These are phyloP conservation scores for Citrullus amarus DNA, from an alignment of 306 rosid genomes.

Conservation along the genomic window DNA sequence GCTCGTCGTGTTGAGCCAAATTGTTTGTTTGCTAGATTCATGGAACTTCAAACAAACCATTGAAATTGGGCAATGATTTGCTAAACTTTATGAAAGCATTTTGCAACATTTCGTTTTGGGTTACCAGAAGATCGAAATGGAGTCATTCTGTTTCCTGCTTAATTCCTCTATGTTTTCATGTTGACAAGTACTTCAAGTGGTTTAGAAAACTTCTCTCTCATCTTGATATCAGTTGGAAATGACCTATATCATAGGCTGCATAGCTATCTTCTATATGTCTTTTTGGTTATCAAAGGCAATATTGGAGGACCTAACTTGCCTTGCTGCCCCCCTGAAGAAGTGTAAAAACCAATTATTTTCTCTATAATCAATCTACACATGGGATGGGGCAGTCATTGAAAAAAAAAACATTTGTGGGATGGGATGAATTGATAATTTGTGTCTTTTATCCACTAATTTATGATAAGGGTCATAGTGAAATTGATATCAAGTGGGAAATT, in stretches of 20 bases:
- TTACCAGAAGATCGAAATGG: neutral
- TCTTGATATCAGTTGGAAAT: neutral
- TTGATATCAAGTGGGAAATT: neutral
- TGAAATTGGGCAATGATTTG: neutral
- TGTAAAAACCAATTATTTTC: neutral
- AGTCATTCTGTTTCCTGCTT: neutral
- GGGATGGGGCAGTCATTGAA: neutral
- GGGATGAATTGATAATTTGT: too few relatives aligned
- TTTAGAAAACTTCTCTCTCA: neutral
- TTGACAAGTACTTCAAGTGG: neutral
- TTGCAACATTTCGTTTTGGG: neutral
- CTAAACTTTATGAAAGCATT: neutral
- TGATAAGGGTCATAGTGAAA: neutral
- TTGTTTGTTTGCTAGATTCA: neutral
- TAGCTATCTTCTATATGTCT: neutral
- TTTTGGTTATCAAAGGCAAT: neutral
- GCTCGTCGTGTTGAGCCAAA: neutral
- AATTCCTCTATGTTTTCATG: neutral
- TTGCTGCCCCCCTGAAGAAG: neutral
- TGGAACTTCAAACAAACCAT: slow-evolving; percentile 1
- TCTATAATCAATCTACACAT: neutral
- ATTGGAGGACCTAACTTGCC: neutral
- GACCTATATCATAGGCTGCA: neutral
- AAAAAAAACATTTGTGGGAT: too few relatives aligned
- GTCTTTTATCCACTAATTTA: too few relatives aligned